These are phyloP conservation scores for Coleophoma eucalyptorum DNA, from an alignment of 2,329 filamentous ascomycete genomes.

Conservation along the genomic window DNA sequence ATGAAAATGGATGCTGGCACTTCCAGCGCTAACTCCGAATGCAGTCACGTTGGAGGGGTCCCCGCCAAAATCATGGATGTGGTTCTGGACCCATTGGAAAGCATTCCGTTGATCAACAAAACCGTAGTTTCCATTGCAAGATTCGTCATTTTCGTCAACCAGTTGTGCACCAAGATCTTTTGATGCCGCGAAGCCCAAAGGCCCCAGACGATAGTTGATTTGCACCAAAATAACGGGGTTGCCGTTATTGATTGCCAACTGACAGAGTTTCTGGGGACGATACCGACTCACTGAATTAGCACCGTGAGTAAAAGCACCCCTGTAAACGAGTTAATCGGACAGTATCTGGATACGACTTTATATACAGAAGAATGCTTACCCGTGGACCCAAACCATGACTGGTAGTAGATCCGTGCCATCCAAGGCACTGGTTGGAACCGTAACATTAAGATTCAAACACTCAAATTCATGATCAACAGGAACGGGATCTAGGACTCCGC, in stretches of 20 bases:
- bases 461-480: conserved; percentile 23
- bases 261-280: conserved; percentile 1
- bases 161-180: conserved; percentile 6
- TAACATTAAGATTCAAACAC: conserved; percentile 29
- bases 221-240: conserved; percentile 7
- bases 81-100: conserved; percentile 20
- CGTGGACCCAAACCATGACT: conserved; percentile 10
- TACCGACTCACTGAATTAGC: conserved; percentile 8
- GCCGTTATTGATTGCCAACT: neutral
- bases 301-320: conserved; percentile 9
- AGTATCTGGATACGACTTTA: neutral
- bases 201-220: conserved; percentile 8
- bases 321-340: neutral
- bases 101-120: conserved; percentile 9
- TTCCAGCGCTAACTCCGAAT: conserved; percentile 32
- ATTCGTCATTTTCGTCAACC: neutral
- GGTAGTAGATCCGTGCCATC: neutral
- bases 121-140: conserved; percentile 6
- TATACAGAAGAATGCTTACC: too few relatives aligned
- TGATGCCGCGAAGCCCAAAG: conserved; percentile 6
- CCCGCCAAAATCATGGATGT: conserved; percentile 27
- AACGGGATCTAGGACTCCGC: neutral
- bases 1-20: conserved; percentile 11
- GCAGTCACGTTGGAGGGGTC: conserved; percentile 24
- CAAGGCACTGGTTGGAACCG: conserved; percentile 19